Evolutionary conservation across 1,139 yeast species (phyloP).

Genomic region (Candida sojae): DNA sequence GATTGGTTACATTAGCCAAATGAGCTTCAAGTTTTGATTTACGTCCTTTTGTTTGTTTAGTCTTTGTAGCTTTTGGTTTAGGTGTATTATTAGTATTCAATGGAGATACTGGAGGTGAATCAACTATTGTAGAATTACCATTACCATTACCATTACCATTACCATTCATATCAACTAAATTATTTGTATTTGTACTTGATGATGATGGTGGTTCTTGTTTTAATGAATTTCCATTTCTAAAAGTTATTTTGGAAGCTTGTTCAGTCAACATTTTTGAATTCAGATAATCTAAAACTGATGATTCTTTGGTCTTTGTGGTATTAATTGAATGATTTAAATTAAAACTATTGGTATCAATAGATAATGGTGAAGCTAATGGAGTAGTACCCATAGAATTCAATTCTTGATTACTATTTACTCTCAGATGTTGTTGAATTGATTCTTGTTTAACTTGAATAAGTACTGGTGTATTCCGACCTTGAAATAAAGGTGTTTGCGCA

Average conservation of each 20-base stretch:
- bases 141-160: background rate
- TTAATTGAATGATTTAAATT: background rate
- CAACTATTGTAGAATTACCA: background rate
- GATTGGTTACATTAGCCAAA: background rate
- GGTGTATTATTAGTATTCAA: constrained; percentile 3
- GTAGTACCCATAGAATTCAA: constrained; percentile 5
- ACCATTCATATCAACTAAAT: background rate
- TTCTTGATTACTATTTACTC: background rate
- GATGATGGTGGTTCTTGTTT: background rate
- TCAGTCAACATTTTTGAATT: constrained; percentile 6
- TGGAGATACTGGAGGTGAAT: constrained; percentile 11
- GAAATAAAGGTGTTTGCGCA: constrained; percentile 1
- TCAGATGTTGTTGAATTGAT: background rate
- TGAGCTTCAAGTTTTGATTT: constrained; percentile 1
- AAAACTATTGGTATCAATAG: constrained; percentile 6
- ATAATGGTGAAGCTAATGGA: constrained; percentile 12
- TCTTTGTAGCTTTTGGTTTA: background rate
- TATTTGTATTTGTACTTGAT: background rate
- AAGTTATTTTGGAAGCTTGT: constrained; percentile 9
- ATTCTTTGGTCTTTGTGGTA: background rate
- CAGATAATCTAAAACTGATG: constrained; percentile 6
- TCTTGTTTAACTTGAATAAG: background rate
- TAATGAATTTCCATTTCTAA: constrained; percentile 1
- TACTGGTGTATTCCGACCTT: constrained; percentile 2
- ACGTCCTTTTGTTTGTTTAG: constrained; percentile 2